Evolutionary conservation across 257 asterid genomes (phyloP).

Genomic region (Primulina eburnea): DNA sequence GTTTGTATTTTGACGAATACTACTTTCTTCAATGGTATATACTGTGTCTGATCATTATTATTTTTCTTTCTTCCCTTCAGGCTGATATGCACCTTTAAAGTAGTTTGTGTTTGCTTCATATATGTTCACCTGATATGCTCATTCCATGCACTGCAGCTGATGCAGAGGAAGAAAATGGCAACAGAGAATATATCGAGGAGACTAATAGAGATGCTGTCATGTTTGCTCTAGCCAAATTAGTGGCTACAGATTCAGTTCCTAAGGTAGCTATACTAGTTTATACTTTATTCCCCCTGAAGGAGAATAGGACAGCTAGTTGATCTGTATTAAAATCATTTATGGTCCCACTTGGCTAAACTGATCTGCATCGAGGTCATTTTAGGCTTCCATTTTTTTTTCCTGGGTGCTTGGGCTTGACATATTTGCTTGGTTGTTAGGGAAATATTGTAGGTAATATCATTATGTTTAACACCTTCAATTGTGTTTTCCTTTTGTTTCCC

Average conservation of each 20-base stretch:
- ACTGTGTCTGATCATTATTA: conserved; percentile 13
- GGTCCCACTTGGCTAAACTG: background rate
- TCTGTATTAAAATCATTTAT: conserved; percentile 5
- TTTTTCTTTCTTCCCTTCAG: background rate
- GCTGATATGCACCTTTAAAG: background rate
- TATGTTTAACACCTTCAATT: background rate
- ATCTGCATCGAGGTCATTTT: conserved; percentile 6
- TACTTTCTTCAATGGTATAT: conserved; percentile 8
- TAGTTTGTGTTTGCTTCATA: conserved; percentile 1
- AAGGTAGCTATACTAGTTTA: conserved; percentile 47
- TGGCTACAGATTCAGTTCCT: conserved; percentile 69
- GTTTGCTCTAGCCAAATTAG: conserved; percentile 75
- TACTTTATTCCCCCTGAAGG: conserved; percentile 8
- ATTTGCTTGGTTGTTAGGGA: conserved; percentile 17
- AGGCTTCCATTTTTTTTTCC: conserved; percentile 13
- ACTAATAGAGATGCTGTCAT: conserved; percentile 73
- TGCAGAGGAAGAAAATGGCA: conserved; percentile 71
- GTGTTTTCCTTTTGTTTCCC: background rate
- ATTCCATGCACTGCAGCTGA: conserved; percentile 52
- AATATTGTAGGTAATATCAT: conserved; percentile 1
- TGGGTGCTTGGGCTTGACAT: conserved; percentile 10
- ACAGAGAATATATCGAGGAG: conserved; percentile 87
- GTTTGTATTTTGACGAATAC: background rate
- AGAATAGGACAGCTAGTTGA: conserved; percentile 1
- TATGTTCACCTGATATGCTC: conserved; percentile 10